phyloP scores from a whole-genome alignment of 2,329 filamentous ascomycete species.

The Epichloe amarillans region DNA sequence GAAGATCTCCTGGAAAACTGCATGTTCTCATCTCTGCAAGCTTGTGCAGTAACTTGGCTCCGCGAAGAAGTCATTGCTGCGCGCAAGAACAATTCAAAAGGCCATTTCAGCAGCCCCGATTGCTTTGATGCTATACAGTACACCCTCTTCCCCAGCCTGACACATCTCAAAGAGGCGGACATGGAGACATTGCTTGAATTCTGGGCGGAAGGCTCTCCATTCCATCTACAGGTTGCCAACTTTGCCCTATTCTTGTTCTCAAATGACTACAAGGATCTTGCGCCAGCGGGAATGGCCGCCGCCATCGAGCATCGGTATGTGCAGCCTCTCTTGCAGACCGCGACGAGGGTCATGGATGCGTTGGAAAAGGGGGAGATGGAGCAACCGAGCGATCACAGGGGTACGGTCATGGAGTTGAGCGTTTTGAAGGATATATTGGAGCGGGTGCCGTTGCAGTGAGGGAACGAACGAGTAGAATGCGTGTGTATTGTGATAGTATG shows the following conservation, averaged over 20 bases:
- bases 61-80: constrained; percentile 47
- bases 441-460: constrained; percentile 26
- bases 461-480: background rate
- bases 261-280: constrained; percentile 29
- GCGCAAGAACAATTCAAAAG: constrained; percentile 17
- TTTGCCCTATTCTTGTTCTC: constrained; percentile 45
- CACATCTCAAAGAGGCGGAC: constrained; percentile 29
- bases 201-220: constrained; percentile 36
- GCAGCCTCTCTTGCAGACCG: constrained; percentile 35
- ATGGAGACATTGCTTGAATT: constrained; percentile 34
- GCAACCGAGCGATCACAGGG: constrained; percentile 14
- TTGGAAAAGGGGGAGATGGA: constrained; percentile 20
- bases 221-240: constrained; percentile 47
- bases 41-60: constrained; percentile 49
- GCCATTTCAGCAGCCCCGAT: constrained; percentile 36
- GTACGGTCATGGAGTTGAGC: constrained; percentile 25
- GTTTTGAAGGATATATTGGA: constrained; percentile 30
- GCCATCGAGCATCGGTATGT: constrained; percentile 47
- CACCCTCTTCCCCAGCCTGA: constrained; percentile 44
- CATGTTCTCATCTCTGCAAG: constrained; percentile 48
- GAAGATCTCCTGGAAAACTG: constrained; percentile 54
- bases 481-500: background rate
- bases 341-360: constrained; percentile 22
- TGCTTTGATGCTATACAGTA: constrained; percentile 49
- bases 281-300: constrained; percentile 42